These are phyloP conservation scores for Tubosaeta brunneosetosa DNA, from an alignment of 768 basidiomycete genomes.

Conservation along the genomic window DNA sequence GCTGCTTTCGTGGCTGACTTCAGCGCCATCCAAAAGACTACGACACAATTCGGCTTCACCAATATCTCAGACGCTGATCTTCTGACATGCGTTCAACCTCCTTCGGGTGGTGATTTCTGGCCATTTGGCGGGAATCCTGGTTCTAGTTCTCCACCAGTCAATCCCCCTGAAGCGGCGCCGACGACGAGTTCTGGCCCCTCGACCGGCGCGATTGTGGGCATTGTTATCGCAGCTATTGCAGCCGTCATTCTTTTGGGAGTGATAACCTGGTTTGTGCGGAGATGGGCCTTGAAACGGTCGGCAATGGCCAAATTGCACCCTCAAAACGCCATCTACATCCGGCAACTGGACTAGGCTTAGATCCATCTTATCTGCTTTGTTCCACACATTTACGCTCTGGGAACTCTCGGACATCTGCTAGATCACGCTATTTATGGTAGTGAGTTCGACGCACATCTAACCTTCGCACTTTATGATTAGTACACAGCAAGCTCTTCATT, in stretches of 20 bases:
- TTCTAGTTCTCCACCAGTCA: slow-evolving; percentile 20
- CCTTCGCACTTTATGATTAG: not conserved
- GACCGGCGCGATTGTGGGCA: slow-evolving; percentile 34
- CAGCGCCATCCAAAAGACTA: slow-evolving; percentile 37
- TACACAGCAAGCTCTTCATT: not conserved
- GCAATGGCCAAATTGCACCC: slow-evolving; percentile 17
- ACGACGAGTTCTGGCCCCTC: slow-evolving; percentile 23
- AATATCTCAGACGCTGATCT: slow-evolving; percentile 49
- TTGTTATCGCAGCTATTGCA: slow-evolving; percentile 48
- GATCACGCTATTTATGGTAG: not conserved
- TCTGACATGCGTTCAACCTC: slow-evolving; percentile 65
- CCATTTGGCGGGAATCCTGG: slow-evolving; percentile 56
- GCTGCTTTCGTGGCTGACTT: slow-evolving; percentile 56
- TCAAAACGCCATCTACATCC: slow-evolving; percentile 17
- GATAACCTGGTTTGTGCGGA: slow-evolving; percentile 45
- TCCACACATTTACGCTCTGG: not conserved
- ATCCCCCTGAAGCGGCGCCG: slow-evolving; percentile 11
- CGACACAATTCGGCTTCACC: slow-evolving; percentile 51
- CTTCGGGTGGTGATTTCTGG: slow-evolving; percentile 66
- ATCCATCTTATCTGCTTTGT: not conserved
- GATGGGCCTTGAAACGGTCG: slow-evolving; percentile 38
- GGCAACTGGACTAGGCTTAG: slow-evolving; percentile 1
- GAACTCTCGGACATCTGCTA: not conserved
- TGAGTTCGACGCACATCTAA: not conserved
- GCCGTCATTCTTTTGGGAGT: slow-evolving; percentile 41